Evolutionary conservation across 345 rosid genomes (phyloP).

Genomic region (Carallia brachiata): DNA sequence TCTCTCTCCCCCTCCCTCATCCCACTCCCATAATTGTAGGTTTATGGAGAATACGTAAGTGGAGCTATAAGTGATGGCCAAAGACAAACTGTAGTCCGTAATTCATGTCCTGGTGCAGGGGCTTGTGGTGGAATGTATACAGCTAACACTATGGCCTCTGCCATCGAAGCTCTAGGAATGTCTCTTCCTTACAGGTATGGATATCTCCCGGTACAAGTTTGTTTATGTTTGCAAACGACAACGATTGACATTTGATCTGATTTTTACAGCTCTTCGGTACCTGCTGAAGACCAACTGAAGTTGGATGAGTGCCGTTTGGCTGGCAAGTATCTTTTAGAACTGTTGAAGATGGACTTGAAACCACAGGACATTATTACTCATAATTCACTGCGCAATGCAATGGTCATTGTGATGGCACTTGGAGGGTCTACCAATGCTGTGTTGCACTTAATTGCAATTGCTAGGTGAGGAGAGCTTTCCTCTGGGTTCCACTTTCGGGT

Average conservation of each 20-base stretch:
- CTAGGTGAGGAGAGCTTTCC: slow-evolving; percentile 49
- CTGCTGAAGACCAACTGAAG: slow-evolving; percentile 91
- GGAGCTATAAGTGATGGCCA: slow-evolving; percentile 80
- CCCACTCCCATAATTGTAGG: slow-evolving; percentile 27
- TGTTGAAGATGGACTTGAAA: slow-evolving; percentile 85
- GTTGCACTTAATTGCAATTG: slow-evolving; percentile 92
- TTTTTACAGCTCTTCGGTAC: slow-evolving; percentile 79
- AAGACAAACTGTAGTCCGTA: slow-evolving; percentile 64
- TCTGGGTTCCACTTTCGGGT: slow-evolving; percentile 6
- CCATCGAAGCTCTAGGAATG: slow-evolving; percentile 99
- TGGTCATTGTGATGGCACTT: slow-evolving; percentile 94
- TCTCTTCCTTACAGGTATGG: slow-evolving; percentile 93
- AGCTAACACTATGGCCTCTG: slow-evolving; percentile 99
- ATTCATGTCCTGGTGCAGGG: slow-evolving; percentile 98
- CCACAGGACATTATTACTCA: slow-evolving; percentile 87
- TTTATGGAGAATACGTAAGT: slow-evolving; percentile 86
- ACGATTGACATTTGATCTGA: slow-evolving; percentile 2
- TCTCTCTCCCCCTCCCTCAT: not conserved
- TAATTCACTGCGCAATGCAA: slow-evolving; percentile 87
- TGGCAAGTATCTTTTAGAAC: slow-evolving; percentile 78
- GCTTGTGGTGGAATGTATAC: slow-evolving; percentile 99
- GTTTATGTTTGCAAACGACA: not conserved
- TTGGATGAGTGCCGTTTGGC: slow-evolving; percentile 91
- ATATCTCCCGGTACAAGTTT: not conserved
- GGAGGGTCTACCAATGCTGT: slow-evolving; percentile 99